phyloP scores from a whole-genome alignment of 257 asterid genomes.

The Nicotiana knightiana region DNA sequence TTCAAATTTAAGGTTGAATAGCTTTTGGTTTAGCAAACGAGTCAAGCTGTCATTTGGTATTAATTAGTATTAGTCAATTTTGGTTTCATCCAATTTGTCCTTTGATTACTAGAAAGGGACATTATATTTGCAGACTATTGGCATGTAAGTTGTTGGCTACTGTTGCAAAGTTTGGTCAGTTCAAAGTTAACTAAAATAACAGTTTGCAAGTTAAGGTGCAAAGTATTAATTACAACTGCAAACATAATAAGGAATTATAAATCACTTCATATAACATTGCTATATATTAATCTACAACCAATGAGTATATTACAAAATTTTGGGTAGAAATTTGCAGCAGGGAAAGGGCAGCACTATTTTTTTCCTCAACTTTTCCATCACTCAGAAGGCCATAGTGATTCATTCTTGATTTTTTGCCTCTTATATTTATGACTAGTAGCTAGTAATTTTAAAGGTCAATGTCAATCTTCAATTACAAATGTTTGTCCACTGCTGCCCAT shows the following conservation, averaged over 20 bases:
- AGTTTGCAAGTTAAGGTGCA: background rate
- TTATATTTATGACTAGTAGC: background rate
- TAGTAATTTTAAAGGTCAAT: background rate
- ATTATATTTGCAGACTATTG: too few species aligned
- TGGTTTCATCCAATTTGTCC: background rate
- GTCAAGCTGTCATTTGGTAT: background rate
- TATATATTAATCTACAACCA: background rate
- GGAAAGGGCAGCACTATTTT: background rate
- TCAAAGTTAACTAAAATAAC: too few species aligned
- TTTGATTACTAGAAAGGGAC: too few species aligned
- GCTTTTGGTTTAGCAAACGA: background rate
- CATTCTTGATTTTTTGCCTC: background rate
- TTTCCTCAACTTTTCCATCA: background rate
- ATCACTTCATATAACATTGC: background rate
- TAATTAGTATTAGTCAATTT: background rate
- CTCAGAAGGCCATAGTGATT: background rate
- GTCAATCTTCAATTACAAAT: background rate
- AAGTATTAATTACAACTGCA: too few species aligned
- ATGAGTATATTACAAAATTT: background rate
- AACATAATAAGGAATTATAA: background rate
- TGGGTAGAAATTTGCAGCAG: background rate
- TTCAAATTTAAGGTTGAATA: background rate
- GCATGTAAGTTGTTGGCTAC: background rate
- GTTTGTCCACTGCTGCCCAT: background rate
- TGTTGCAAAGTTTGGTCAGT: background rate